phyloP scores from a whole-genome alignment of 257 asterid species.

The Voacanga thouarsii region DNA sequence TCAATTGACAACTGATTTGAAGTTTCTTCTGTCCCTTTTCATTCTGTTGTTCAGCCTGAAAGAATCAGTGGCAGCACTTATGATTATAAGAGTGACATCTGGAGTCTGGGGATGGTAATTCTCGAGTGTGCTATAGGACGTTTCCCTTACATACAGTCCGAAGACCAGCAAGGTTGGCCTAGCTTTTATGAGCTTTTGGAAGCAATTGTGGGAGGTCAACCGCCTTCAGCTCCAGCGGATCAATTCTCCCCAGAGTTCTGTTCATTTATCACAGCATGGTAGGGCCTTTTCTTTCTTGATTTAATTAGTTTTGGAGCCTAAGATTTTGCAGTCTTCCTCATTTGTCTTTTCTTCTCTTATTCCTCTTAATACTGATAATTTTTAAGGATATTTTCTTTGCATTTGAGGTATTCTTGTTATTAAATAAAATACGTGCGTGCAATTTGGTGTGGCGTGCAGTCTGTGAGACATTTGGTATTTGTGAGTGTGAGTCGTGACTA shows the following conservation, averaged over 20 bases:
- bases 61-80: slow-evolving; percentile 92
- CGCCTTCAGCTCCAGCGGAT: slow-evolving; percentile 90
- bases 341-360: neutral
- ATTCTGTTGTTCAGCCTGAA: slow-evolving; percentile 63
- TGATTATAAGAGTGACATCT: slow-evolving; percentile 60
- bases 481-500: neutral
- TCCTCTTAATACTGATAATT: neutral
- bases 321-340: neutral
- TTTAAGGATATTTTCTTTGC: neutral
- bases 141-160: slow-evolving; percentile 91
- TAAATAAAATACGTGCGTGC: neutral
- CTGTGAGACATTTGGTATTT: neutral
- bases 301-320: neutral
- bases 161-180: slow-evolving; percentile 83
- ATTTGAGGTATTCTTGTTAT: neutral
- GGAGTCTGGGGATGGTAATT: slow-evolving; percentile 81
- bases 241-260: slow-evolving; percentile 63
- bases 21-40: neutral
- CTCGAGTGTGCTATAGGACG: slow-evolving; percentile 98
- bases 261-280: slow-evolving; percentile 76
- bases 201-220: slow-evolving; percentile 88
- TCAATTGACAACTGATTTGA: neutral
- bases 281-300: slow-evolving; percentile 22
- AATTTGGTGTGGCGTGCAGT: neutral
- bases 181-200: slow-evolving; percentile 94